Base-by-base conservation (phyloP, 78 protist species). In the Tieghemostelium lacteum region DNA sequence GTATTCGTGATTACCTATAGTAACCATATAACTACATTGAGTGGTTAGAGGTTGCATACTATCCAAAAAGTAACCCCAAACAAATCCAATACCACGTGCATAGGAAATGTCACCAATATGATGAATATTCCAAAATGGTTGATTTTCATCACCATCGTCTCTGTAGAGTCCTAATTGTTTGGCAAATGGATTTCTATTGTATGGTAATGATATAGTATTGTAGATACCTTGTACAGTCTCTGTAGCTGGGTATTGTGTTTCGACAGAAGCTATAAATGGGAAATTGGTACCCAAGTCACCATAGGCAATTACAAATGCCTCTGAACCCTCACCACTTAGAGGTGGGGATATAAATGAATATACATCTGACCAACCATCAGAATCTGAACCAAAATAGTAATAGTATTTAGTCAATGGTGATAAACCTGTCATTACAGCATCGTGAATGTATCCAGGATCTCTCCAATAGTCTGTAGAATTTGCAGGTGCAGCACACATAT, bases 81-180 rank as follows among this genome's bases (percentile, higher is more conserved):
- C 49, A 22, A 73, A 69, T n/a, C 77, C 88, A n/a, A 36, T 36
- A 31, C 94, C 94, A 40, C 86, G 39, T 8, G 95, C 92, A 72
- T 92, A 92, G 1, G 95, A 73, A 14, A 92, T 78, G 50, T 92
- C 95, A 37, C 95, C 95, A 71, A 83, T 71, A 28, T 92, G 95
- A 1, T 74, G 78, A 28, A 86, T 31, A 42, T 20, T 60, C 91
- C 91, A 83, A 20, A 36, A 42, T 66, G 91, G 91, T 58, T 76
- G 72, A 12, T 39, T 39, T 17, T 4, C 26, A 31, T 69, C 78
- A 26, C 22, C 37, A 8, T 54, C 28, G 12, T 31, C 55, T 12
- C 71, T 10, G 10, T 8, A 3, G 2, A 22, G 28, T 10, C 93
- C 93, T 42, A 75, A 14, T 16, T 36, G 61, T 50, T 50, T 66